Percentiles rank a stretch among this genome's conserved stretches.
Evolutionary conservation across 2,329 filamentous ascomycete genomes (phyloP).

Genomic region (Ophiognomonia clavigignenti-juglandacearum): DNA sequence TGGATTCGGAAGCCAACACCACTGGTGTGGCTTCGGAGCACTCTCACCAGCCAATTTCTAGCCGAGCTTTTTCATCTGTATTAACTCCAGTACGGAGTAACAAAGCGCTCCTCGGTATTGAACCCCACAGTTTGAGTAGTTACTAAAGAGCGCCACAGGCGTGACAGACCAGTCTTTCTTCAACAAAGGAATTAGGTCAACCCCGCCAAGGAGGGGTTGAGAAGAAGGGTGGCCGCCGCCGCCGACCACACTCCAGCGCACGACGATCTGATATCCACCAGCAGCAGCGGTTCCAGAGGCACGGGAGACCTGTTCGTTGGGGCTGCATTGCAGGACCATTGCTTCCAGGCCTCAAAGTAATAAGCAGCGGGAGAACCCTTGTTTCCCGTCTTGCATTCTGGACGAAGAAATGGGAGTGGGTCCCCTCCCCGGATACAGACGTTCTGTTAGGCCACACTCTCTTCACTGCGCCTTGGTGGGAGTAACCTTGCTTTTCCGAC

Average conservation of each 20-base stretch:
- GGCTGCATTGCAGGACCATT: constrained; percentile 12
- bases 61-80: constrained; percentile 1
- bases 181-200: neutral
- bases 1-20: constrained; percentile 11
- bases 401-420: constrained; percentile 7
- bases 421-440: constrained; percentile 4
- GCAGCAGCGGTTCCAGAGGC: too few species aligned
- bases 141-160: neutral
- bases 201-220: neutral
- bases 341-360: too few species aligned
- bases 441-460: neutral
- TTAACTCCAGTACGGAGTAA: too few species aligned
- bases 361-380: constrained; percentile 14
- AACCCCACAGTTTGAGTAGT: neutral
- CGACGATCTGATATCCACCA: constrained; percentile 8
- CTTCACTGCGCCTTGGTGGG: neutral
- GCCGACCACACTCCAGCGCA: constrained; percentile 7
- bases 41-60: constrained; percentile 1
- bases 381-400: constrained; percentile 13
- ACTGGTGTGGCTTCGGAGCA: constrained; percentile 9
- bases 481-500: neutral
- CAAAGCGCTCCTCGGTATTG: too few species aligned
- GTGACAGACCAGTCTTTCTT: neutral
- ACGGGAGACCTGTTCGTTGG: too few species aligned
- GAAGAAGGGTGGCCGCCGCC: constrained; percentile 9